phyloP scores from a whole-genome alignment of 1,284 basidiomycete species.

The Sporisorium scitamineum region DNA sequence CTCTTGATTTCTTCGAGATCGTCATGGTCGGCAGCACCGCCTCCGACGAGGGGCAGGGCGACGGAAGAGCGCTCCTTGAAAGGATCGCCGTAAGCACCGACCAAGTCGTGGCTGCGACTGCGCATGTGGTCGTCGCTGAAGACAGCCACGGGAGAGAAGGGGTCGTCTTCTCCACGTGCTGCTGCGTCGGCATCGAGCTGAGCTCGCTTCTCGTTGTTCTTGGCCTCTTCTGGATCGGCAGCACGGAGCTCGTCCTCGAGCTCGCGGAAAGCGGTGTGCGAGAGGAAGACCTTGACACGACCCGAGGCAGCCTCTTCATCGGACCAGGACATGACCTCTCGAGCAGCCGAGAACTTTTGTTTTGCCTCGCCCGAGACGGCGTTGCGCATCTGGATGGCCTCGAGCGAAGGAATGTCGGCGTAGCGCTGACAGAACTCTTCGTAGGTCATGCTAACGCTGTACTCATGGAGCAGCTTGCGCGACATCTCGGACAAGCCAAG shows the following conservation, averaged over 20 bases:
- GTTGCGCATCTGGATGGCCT: conserved; percentile 71
- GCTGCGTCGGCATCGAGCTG: conserved; percentile 78
- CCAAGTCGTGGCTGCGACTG: conserved; percentile 65
- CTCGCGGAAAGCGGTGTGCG: conserved; percentile 85
- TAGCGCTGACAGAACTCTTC: conserved; percentile 85
- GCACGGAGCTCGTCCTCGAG: conserved; percentile 88
- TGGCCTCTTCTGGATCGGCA: conserved; percentile 74
- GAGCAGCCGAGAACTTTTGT: conserved; percentile 70
- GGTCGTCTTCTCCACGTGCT: conserved; percentile 71
- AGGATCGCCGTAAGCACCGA: conserved; percentile 65
- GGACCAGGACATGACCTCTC: conserved; percentile 76
- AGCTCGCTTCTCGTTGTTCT: conserved; percentile 71
- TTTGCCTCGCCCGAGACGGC: conserved; percentile 71
- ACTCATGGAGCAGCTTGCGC: conserved; percentile 61
- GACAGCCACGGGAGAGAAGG: conserved; percentile 74
- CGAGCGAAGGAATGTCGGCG: conserved; percentile 55
- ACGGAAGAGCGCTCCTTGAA: conserved; percentile 69
- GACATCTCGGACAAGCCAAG: conserved; percentile 81
- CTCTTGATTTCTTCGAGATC: conserved; percentile 61
- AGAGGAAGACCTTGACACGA: conserved; percentile 84
- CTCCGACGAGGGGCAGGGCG: conserved; percentile 77
- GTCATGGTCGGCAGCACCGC: conserved; percentile 16
- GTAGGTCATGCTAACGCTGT: conserved; percentile 81
- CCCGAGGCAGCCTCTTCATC: conserved; percentile 85
- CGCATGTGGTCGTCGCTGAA: conserved; percentile 65